phyloP scores from a whole-genome alignment of 768 basidiomycete genomes.

The Auricularia sp. region DNA sequence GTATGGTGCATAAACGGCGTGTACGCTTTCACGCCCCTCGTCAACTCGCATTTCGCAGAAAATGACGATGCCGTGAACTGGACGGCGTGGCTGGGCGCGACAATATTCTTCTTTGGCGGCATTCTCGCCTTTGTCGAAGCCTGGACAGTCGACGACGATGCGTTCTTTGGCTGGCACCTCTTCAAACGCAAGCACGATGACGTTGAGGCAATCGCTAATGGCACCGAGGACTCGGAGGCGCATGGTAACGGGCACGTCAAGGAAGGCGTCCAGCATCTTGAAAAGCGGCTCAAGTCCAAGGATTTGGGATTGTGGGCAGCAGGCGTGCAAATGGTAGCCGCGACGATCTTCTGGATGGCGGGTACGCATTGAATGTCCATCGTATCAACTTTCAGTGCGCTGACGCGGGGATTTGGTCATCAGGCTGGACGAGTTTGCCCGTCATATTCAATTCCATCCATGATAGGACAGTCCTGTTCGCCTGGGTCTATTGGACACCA shows the following conservation, averaged over 20 bases:
- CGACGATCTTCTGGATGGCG: slow-evolving; percentile 50
- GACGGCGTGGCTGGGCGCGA: slow-evolving; percentile 46
- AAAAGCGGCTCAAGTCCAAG: neutral
- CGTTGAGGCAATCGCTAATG: neutral
- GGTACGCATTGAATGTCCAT: slow-evolving; percentile 26
- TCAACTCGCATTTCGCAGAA: slow-evolving; percentile 19
- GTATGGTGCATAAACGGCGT: slow-evolving; percentile 52
- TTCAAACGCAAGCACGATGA: neutral
- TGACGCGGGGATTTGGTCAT: slow-evolving; percentile 9
- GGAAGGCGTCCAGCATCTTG: neutral
- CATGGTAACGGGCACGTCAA: neutral
- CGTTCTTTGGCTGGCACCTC: neutral
- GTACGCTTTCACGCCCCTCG: slow-evolving; percentile 39
- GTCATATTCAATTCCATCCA: neutral
- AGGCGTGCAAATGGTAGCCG: slow-evolving; percentile 42
- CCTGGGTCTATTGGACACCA: slow-evolving; percentile 51
- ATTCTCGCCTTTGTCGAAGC: slow-evolving; percentile 46
- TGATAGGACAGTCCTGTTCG: neutral
- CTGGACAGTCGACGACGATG: slow-evolving; percentile 33
- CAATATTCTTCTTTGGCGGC: slow-evolving; percentile 48
- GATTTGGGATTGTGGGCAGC: slow-evolving; percentile 42
- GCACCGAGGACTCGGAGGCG: neutral
- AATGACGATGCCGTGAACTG: slow-evolving; percentile 30
- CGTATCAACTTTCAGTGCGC: slow-evolving; percentile 4
- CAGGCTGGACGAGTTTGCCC: slow-evolving; percentile 1